Conservation (phyloP, 2,329 filamentous ascomycete species). For the Lachnellula cervina region DNA sequence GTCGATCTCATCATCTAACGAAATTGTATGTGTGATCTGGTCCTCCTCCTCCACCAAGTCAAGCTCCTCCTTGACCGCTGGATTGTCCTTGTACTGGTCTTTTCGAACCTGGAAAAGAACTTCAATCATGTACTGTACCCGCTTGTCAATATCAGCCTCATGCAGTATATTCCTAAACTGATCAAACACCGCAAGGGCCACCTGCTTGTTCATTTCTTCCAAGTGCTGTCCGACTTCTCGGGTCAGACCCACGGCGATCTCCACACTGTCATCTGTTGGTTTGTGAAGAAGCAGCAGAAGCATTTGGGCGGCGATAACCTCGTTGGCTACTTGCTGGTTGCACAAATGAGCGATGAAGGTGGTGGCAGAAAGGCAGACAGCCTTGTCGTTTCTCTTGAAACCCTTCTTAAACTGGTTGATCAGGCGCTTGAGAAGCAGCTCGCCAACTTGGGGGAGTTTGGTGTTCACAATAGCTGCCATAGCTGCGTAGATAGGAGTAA, state of each 20-base stretch:
- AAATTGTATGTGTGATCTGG: slow-evolving; percentile 85
- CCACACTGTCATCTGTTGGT: slow-evolving; percentile 94
- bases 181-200: slow-evolving; percentile 87
- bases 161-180: slow-evolving; percentile 94
- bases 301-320: slow-evolving; percentile 90
- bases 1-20: slow-evolving; percentile 78
- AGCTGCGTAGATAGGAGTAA: slow-evolving; percentile 92
- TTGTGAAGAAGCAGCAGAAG: slow-evolving; percentile 88
- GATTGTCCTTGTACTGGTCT: slow-evolving; percentile 94
- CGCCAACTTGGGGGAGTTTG: slow-evolving; percentile 90
- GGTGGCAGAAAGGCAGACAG: slow-evolving; percentile 86
- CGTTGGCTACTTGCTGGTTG: slow-evolving; percentile 93
- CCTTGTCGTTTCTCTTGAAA: slow-evolving; percentile 95
- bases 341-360: slow-evolving; percentile 93
- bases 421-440: slow-evolving; percentile 78
- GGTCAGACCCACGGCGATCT: slow-evolving; percentile 92
- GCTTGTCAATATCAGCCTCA: slow-evolving; percentile 94
- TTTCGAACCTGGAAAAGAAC: slow-evolving; percentile 95
- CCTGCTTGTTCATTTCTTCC: slow-evolving; percentile 89
- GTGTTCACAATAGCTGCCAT: slow-evolving; percentile 98
- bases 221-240: slow-evolving; percentile 90
- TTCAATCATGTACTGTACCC: slow-evolving; percentile 99
- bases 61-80: slow-evolving; percentile 82
- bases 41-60: slow-evolving; percentile 97
- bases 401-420: slow-evolving; percentile 93